These are phyloP conservation scores for Clarireedia homoeocarpa DNA, from an alignment of 2,329 filamentous ascomycete species.

Conservation along the genomic window DNA sequence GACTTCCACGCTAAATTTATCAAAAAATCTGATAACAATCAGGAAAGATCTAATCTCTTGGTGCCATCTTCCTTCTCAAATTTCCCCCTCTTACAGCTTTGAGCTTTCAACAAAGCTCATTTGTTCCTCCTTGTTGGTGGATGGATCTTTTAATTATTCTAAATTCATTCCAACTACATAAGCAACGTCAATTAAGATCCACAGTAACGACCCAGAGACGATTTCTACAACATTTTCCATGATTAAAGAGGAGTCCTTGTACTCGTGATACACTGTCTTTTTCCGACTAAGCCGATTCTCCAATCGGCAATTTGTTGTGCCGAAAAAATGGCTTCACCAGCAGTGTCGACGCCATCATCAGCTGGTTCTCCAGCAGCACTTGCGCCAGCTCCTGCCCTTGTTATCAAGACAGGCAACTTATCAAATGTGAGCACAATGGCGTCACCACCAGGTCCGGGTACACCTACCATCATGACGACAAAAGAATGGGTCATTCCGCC, in stretches of 20 bases:
- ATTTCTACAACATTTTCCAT: no score
- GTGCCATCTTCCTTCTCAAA: background rate
- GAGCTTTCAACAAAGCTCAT: background rate
- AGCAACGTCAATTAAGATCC: no score
- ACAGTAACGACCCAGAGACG: no score
- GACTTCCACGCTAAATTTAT: constrained; percentile 9
- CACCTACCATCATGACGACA: constrained; percentile 54
- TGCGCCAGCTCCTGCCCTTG: constrained; percentile 29
- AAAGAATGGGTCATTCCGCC: constrained; percentile 84
- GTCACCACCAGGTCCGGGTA: constrained; percentile 29
- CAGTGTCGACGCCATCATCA: constrained; percentile 33
- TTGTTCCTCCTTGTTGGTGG: background rate
- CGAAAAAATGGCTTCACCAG: constrained; percentile 31
- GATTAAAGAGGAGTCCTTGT: no score
- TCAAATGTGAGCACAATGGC: constrained; percentile 18
- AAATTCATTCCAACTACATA: background rate
- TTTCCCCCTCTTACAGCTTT: background rate
- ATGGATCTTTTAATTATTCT: background rate
- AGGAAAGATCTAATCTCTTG: constrained; percentile 8
- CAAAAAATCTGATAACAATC: constrained; percentile 1
- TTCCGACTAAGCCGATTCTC: constrained; percentile 5
- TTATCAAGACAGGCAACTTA: constrained; percentile 26
- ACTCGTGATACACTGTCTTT: background rate
- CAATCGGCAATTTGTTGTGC: constrained; percentile 9
- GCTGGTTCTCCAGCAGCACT: constrained; percentile 31